Evolutionary conservation across 257 asterid species (phyloP).

Genomic region (Solanum tacnaense): DNA sequence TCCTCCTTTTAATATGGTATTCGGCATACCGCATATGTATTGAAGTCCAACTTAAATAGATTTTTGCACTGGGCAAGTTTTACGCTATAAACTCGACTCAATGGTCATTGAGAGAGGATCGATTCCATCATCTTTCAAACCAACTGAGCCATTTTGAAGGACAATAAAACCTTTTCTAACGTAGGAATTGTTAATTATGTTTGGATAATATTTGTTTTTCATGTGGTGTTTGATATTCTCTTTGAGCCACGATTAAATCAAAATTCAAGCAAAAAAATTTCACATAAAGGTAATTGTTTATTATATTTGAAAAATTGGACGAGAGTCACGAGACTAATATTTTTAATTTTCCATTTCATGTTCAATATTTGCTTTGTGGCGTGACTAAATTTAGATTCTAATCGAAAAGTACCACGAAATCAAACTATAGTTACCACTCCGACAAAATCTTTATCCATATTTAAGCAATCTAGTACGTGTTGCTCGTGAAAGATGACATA

Average conservation of each 20-base stretch:
- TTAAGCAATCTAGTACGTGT: too few relatives aligned
- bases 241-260: neutral
- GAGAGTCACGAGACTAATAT: neutral
- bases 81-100: too few relatives aligned
- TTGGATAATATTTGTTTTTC: too few relatives aligned
- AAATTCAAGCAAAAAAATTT: neutral
- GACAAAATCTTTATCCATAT: too few relatives aligned
- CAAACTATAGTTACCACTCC: neutral
- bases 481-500: neutral
- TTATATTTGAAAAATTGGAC: neutral
- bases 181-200: too few relatives aligned
- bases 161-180: too few relatives aligned
- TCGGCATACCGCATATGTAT: neutral
- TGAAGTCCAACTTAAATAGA: neutral
- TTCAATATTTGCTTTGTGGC: neutral
- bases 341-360: neutral
- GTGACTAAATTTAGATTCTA: neutral
- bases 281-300: neutral
- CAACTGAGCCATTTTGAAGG: too few relatives aligned
- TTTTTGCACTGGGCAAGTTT: too few relatives aligned
- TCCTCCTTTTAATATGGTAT: neutral
- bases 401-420: neutral
- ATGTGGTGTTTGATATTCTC: neutral
- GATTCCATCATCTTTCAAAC: accelerated
- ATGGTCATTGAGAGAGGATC: too few relatives aligned